Evolutionary conservation across 1,139 yeast species (phyloP), one percentile per base, ranked within the genome.

Genomic region (Scheffersomyces parashehatae): DNA sequence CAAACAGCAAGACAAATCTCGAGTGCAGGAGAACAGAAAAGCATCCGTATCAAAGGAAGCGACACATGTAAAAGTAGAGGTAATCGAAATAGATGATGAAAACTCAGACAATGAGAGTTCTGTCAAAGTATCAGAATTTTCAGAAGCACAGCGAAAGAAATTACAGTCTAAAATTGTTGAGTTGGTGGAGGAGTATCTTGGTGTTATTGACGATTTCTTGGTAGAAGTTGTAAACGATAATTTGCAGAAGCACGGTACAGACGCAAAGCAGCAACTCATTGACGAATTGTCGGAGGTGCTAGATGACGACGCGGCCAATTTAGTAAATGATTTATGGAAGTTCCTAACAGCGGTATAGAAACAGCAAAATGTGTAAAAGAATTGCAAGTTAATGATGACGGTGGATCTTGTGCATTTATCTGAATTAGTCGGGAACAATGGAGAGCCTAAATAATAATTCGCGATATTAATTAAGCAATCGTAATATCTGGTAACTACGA

Each of bases 291-390:
- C 60, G 7, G 83, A 81, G 50, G 76, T 82, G 1, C 60, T 79
- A 35, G 83, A 81, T 47, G 84, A 81, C 32, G 85, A 81, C 56
- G 77, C 84, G 1, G 59, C 54, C n/a, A 60, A 58, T 13, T 70
- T 78, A 40, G 75, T 73, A 2, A 67, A 73, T 20, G 72, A 68
- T 42, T 55, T 71, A 37, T 65, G 63, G 58, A 48, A 50, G n/a
- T 67, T 44, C 26, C 8, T 20, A 20, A 20, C 26, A 8, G 8
- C 26, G 26, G 7, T 20, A 20, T 20, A 20, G 26, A 20, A 20
- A 20, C 3, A 20, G 26, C 26, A 20, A 20, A 20, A 20, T 9
- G 7, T 20, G 26, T 20, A 20, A 5, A 20, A 20, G 7, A 20
- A 20, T 20, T 20, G 26, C 26, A 20, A 20, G 26, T 20, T 5